Base-by-base conservation (phyloP, 208 protist genomes). In the Trypanosoma scelopori region DNA sequence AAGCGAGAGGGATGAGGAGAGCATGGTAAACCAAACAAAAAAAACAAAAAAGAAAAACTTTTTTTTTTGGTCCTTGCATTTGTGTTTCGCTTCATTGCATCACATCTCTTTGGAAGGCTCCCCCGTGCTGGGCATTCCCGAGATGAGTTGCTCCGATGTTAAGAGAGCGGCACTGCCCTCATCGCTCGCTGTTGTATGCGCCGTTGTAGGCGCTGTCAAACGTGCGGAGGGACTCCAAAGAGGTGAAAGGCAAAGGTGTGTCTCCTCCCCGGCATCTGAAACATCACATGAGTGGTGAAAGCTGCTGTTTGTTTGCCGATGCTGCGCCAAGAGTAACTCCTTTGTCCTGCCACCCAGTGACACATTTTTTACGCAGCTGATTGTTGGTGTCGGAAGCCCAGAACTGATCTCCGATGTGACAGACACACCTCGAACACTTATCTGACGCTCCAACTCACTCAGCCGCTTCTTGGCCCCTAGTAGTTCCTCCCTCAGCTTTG, bases 401-500 rank as follows among this genome's bases (percentile, higher is more conserved):
- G 57, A 64, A 22, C 69, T 75, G 42, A 69, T 61, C 4, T 71
- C 63, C 4, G 63, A 67, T 9, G 48, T n/a, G 23, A 53, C 49
- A 16, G 60, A 70, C 22, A 59, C 28, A 48, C 30, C 51, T 37
- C 55, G 32, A 28, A 5, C 5, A 5, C 41, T 16, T 30, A 27
- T 28, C 51, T 35, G 56, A 3, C 48, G 35, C 46, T 82, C 73
- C 52, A 77, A 16, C n/a, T 74, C 74, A 0, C 55, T 48, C n/a
- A 90, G 48, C 1, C 76, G 69, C 5, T 53, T 25, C n/a, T 72
- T 75, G 3, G 78, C 75, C 50, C 82, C 71, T 46, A 69, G 37
- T 48, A 95, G 58, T 39, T 92, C 84, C 27, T 91, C 83, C 70
- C 78, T 81, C 42, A 91, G 67, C 68, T 91, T 92, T 1, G 76